These are phyloP conservation scores for Otatea glauca DNA, from an alignment of 176 grass and related monocot genomes.

Conservation along the genomic window DNA sequence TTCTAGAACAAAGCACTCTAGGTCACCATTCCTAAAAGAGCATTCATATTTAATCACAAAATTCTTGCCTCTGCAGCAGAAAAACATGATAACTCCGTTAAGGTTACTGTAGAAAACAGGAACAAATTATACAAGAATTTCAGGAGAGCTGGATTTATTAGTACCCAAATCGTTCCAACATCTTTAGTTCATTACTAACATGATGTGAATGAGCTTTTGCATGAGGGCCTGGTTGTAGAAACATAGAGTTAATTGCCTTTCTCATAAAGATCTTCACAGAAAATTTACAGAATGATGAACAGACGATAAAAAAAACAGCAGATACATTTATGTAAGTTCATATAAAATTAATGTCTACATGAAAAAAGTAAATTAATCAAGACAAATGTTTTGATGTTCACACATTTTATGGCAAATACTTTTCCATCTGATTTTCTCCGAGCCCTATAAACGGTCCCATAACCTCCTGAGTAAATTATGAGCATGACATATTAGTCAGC, in stretches of 20 bases:
- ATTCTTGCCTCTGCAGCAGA: slow-evolving; percentile 62
- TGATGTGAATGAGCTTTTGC: slow-evolving; percentile 87
- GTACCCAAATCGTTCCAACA: slow-evolving; percentile 94
- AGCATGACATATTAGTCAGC: slow-evolving; percentile 23
- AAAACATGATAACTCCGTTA: slow-evolving; percentile 35
- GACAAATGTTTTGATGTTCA: slow-evolving; percentile 28
- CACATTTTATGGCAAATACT: slow-evolving; percentile 95
- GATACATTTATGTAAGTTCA: slow-evolving; percentile 9
- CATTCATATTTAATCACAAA: slow-evolving; percentile 78
- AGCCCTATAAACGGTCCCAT: slow-evolving; percentile 88
- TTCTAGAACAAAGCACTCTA: slow-evolving; percentile 88
- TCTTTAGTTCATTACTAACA: slow-evolving; percentile 86
- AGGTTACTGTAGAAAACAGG: slow-evolving; percentile 10
- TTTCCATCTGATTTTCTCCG: slow-evolving; percentile 65
- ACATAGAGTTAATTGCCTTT: slow-evolving; percentile 43
- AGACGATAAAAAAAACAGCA: not conserved
- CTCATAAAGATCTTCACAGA: slow-evolving; percentile 13
- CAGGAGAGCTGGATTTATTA: slow-evolving; percentile 10
- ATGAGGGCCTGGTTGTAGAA: slow-evolving; percentile 70
- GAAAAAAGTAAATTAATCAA: slow-evolving; percentile 20
- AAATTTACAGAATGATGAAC: slow-evolving; percentile 11
- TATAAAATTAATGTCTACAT: slow-evolving; percentile 10
- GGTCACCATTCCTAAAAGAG: slow-evolving; percentile 64
- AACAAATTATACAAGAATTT: not conserved
- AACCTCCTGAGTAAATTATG: slow-evolving; percentile 69